Evolutionary conservation across 1,139 yeast species (phyloP), one percentile per base, ranked within the genome.

Genomic region (Taphrina wiesneri): DNA sequence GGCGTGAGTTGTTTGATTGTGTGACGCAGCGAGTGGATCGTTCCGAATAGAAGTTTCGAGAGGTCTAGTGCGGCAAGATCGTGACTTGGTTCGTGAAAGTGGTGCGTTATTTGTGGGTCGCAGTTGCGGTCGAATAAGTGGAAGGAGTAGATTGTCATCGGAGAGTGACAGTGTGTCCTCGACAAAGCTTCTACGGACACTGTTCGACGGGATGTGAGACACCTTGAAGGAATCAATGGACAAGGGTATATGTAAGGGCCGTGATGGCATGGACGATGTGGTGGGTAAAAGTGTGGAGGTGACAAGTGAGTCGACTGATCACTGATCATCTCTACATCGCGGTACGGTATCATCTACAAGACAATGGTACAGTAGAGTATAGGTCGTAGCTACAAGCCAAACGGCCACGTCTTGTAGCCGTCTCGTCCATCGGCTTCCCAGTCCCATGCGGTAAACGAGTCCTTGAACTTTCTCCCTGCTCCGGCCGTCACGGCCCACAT

Each of bases 51-150:
- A 53, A 93, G 82, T 74, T 93, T 88, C 13, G 73, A 72, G 53
- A 70, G 70, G 62, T 70, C 72, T 23, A 69, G 72, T n/a, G 67
- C 23, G 13, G 56, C 25, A 4, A 69, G 28, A 2, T 41, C 41
- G 23, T 43, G 34, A 3, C 39, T 19, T 23, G 60, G 26, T 13
- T 62, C 26, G 11, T 25, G 57, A 53, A 51, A 49, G 23, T 45
- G 52, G 26, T 62, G 64, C 26, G 69, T 36, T 32, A 32, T 30
- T 47, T 88, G 83, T 73, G 96, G 88, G 71, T 85, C 85, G 71
- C 96, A 89, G 75, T 92, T 97, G 74, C 95, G 83, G 74, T 92
- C 97, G 74, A 87, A 92, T 65, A 92, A 83, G 86, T 91, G 88
- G 75, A 91, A 88, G 7, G 96, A 88, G 76, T 87, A 87, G 65